Conservation (phyloP, 2,329 filamentous ascomycete genomes). For the Pyrenophora seminiperda region DNA sequence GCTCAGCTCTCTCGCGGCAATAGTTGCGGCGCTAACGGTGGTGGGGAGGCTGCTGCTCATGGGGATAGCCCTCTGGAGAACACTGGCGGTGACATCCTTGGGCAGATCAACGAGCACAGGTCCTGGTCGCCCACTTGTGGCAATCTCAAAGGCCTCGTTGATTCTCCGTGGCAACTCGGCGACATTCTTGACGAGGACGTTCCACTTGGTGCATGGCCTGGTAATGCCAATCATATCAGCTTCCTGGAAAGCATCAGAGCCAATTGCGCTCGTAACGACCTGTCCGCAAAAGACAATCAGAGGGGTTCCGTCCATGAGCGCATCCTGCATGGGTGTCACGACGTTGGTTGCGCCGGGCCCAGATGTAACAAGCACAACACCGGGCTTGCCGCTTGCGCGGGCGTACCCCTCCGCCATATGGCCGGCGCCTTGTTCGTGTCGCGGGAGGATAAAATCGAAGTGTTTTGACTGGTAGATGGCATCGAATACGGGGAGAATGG, state of each 20-base stretch:
- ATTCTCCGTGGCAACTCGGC: slow-evolving; percentile 91
- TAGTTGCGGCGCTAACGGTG: slow-evolving; percentile 83
- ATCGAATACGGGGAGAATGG: slow-evolving; percentile 97
- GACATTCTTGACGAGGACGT: slow-evolving; percentile 96
- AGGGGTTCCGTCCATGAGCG: slow-evolving; percentile 91
- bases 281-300: slow-evolving; percentile 96
- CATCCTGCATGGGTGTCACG: slow-evolving; percentile 94
- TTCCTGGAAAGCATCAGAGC: slow-evolving; percentile 96
- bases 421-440: slow-evolving; percentile 96
- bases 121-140: slow-evolving; percentile 88
- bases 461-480: slow-evolving; percentile 98
- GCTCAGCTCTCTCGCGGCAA: slow-evolving; percentile 75
- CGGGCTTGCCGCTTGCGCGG: slow-evolving; percentile 87
- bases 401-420: slow-evolving; percentile 99
- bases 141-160: slow-evolving; percentile 98
- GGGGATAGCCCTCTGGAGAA: slow-evolving; percentile 83
- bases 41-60: slow-evolving; percentile 73
- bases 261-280: slow-evolving; percentile 87
- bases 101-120: slow-evolving; percentile 95
- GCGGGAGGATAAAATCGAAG: slow-evolving; percentile 93
- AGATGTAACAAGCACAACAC: slow-evolving; percentile 95
- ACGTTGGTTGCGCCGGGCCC: slow-evolving; percentile 97
- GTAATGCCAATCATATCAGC: slow-evolving; percentile 94
- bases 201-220: slow-evolving; percentile 97
- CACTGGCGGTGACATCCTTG: slow-evolving; percentile 91